phyloP scores from a whole-genome alignment of 345 rosid species.

The Hibiscus syriacus region DNA sequence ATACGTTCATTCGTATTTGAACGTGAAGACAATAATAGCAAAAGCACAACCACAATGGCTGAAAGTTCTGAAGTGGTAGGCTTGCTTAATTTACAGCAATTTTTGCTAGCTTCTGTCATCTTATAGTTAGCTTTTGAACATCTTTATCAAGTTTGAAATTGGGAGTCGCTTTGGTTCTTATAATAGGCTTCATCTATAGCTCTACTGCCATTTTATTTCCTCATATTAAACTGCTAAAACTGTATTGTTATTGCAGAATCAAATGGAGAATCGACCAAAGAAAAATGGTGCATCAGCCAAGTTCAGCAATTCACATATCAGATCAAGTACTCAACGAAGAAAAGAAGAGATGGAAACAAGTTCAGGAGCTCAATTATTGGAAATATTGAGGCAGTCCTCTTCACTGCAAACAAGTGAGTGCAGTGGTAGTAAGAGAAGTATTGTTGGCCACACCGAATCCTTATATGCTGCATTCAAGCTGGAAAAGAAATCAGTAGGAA shows the following conservation, averaged over 20 bases:
- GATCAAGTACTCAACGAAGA: constrained; percentile 28
- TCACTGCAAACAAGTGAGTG: constrained; percentile 34
- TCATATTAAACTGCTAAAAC: not conserved
- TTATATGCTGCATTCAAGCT: constrained; percentile 74
- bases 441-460: constrained; percentile 45
- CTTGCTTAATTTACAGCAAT: constrained; percentile 3
- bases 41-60: constrained; percentile 31
- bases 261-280: constrained; percentile 37
- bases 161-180: too few relatives aligned
- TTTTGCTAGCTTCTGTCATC: not conserved
- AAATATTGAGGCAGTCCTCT: constrained; percentile 59
- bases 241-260: too few relatives aligned
- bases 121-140: not conserved
- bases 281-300: constrained; percentile 50
- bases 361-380: constrained; percentile 46
- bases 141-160: too few relatives aligned
- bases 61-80: constrained; percentile 67
- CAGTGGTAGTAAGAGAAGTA: constrained; percentile 16
- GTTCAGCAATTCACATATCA: constrained; percentile 48
- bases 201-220: not conserved
- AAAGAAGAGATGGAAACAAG: constrained; percentile 25
- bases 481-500: constrained; percentile 39
- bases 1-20: constrained; percentile 73
- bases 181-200: too few relatives aligned
- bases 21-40: constrained; percentile 62